These are phyloP conservation scores for Claviceps sp. DNA, from an alignment of 2,329 filamentous ascomycete species.

Conservation along the genomic window DNA sequence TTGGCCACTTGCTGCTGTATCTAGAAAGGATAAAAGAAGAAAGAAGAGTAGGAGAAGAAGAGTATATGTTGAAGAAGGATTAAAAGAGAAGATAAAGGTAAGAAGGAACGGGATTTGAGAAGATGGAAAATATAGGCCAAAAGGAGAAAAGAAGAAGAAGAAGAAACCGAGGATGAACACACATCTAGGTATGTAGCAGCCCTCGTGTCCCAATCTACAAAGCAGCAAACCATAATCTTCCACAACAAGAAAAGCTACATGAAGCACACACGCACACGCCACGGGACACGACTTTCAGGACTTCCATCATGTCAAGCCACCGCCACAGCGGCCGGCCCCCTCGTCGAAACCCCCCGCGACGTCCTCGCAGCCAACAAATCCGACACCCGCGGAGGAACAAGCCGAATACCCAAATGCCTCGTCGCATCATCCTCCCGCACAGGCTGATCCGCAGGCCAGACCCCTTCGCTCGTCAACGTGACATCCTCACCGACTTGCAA, in stretches of 20 bases:
- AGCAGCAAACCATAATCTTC: no score
- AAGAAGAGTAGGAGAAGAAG: neutral
- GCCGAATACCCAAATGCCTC: slow-evolving; percentile 2
- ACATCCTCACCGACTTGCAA: slow-evolving; percentile 31
- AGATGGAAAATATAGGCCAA: neutral
- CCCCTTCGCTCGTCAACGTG: slow-evolving; percentile 25
- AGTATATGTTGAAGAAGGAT: neutral
- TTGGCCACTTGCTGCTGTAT: no score
- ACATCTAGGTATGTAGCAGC: no score
- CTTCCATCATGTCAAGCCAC: neutral
- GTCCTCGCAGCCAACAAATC: neutral
- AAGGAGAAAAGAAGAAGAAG: neutral
- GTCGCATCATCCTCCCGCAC: neutral
- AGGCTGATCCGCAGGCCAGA: slow-evolving; percentile 13
- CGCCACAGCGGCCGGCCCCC: neutral
- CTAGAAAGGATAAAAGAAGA: neutral
- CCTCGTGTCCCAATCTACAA: no score
- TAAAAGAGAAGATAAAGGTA: neutral
- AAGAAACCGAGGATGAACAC: neutral
- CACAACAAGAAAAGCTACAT: no score
- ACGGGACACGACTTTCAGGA: no score
- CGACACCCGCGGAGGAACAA: neutral
- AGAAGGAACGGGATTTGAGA: neutral
- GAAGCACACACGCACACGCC: no score
- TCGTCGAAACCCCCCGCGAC: neutral